Evolutionary conservation across 2,329 filamentous ascomycete genomes (phyloP).

Genomic region (Aspergillus carbonarius): DNA sequence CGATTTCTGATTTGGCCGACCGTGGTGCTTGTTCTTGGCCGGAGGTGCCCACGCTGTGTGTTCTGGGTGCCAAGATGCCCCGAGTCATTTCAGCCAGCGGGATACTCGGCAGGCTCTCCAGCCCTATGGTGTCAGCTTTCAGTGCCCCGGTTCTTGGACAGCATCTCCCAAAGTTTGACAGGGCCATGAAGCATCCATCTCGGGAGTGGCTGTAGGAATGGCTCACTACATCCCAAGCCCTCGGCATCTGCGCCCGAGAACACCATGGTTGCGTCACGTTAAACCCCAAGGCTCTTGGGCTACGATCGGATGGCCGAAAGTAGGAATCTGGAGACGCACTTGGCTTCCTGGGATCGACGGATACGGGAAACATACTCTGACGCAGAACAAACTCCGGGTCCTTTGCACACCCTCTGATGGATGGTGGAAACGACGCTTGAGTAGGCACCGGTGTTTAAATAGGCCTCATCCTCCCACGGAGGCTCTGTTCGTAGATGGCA

Average conservation of each 20-base stretch:
- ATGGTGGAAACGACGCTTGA: neutral
- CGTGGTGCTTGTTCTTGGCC: neutral
- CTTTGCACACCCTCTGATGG: neutral
- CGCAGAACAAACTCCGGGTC: neutral
- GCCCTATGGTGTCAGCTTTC: neutral
- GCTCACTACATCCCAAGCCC: neutral
- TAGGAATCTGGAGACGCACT: fast-evolving
- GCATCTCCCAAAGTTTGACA: neutral
- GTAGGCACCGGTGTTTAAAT: neutral
- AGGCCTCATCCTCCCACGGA: neutral
- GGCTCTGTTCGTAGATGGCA: neutral
- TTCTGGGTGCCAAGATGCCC: neutral
- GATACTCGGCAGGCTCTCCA: neutral
- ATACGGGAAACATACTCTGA: neutral
- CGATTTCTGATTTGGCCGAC: neutral
- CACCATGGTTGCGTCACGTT: neutral
- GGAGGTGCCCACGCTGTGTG: neutral
- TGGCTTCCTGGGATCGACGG: neutral
- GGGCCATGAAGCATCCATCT: neutral
- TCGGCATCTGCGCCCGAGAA: neutral
- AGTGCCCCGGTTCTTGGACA: neutral
- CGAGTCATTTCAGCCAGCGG: neutral
- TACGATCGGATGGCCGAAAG: no score
- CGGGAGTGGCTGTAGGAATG: neutral
- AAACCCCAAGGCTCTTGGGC: neutral